Conservation (phyloP, 176 grass and related monocot genomes). For the Musa acuminata region DNA sequence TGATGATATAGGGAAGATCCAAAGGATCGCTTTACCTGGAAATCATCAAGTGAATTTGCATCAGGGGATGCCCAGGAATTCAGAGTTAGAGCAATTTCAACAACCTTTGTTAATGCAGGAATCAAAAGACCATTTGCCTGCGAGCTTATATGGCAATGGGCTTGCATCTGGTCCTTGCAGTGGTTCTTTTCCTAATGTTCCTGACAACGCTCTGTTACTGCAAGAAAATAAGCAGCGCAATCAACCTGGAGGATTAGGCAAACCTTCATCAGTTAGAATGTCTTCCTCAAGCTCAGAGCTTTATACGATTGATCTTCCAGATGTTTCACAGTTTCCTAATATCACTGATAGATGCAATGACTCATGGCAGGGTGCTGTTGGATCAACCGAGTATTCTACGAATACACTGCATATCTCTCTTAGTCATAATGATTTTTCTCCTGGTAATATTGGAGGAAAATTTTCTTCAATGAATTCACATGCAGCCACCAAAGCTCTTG, state of each 20-base stretch:
- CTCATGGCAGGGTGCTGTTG: constrained; percentile 23
- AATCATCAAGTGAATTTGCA: constrained; percentile 19
- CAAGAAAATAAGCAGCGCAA: constrained; percentile 20
- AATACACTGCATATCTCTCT: constrained; percentile 1
- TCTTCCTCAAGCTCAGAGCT: constrained; percentile 16
- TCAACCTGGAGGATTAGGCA: constrained; percentile 22
- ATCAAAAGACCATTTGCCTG: constrained; percentile 11
- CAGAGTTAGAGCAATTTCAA: constrained; percentile 3
- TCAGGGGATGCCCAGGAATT: constrained; percentile 13
- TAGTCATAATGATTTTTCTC: neutral
- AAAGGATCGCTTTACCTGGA: constrained; percentile 11
- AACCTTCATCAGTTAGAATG: neutral
- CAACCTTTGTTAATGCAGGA: constrained; percentile 8
- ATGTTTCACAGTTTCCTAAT: constrained; percentile 26
- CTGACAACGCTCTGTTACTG: constrained; percentile 15
- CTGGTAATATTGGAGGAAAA: constrained; percentile 7
- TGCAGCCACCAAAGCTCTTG: neutral
- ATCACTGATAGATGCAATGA: constrained; percentile 23
- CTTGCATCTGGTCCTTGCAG: constrained; percentile 6
- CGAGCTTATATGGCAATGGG: constrained; percentile 13
- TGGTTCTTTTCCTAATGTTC: constrained; percentile 10
- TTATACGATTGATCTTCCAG: constrained; percentile 23
- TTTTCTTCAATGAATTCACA: constrained; percentile 2
- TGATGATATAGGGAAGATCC: constrained; percentile 12
- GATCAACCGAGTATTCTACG: constrained; percentile 24